Base-by-base conservation (phyloP, 257 asterid species). In the Solanum tarapatanum region DNA sequence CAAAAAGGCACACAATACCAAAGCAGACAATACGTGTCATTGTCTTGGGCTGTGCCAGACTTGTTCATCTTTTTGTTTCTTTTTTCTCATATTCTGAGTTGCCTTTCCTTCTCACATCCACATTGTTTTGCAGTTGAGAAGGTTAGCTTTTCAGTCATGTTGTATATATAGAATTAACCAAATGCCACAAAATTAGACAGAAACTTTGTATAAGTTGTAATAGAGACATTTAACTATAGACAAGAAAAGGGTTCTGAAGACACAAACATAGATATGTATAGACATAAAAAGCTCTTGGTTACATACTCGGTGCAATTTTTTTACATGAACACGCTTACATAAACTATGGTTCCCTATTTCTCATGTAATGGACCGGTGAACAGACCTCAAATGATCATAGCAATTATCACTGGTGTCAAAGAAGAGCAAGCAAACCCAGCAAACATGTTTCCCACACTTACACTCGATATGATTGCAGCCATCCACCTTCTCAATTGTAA, bases 381-480 rank as follows among this genome's bases (percentile, higher is more conserved):
- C 89, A 39, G 93, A 83, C 92, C 97, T 90, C 93, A 97, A 86
- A 90, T 97, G 99, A 36, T 36, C 33, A 86, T 94, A 95, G 92
- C 99, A 97, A 3, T 92, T 94, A 2, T 92, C 91, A 51, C 97
- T 83, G 89, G 89, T 88, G 23, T 24, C 86, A n/a, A 92, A 97
- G 82, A 48, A 83, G 84, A 87, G 91, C 93, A 93, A 90, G 91
- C 99, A 97, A 14, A 85, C 95, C 99, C 99, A 97, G 89, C 99
- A 97, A 32, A 95, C 91, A 82, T 96, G 98, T 87, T 62, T 90
- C 90, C 99, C 98, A 14, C 99, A 97, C 90, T 89, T 89, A 72
- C 99, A 97, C 79, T 88, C 95, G 2, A 97, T 82, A 69, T 97
- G 99, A 87, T 97, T 94, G 95, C 99, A 97, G 72, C 99, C 99